Evolutionary conservation across 352 stramenopile species (phyloP), one percentile per base, ranked within the genome.

Genomic region (Pythium inflatum): DNA sequence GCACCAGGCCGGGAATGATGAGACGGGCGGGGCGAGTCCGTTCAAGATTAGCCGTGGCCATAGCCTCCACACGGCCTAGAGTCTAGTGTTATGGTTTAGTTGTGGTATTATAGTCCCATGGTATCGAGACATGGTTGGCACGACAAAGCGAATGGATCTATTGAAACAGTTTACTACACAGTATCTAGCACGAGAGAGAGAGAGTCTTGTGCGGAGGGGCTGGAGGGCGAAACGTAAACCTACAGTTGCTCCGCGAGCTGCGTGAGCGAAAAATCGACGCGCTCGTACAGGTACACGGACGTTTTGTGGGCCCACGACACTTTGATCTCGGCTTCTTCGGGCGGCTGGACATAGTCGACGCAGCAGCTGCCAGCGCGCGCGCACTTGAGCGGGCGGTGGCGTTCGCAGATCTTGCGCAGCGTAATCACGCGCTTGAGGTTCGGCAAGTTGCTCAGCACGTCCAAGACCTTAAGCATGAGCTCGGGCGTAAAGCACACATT

Each of bases 251-350:
- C 71, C 7, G 63, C 80, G 51, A 88, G 57, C 25, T 82, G 63
- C 2, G 41, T 55, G 13, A 91, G 22, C 12, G 78, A 80, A 56
- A 73, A 89, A 5, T 84, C 77, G 12, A 89, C 50, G 41, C 71
- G 77, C 55, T 91, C 76, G 80, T 95, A 95, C 18, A 89, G 67
- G 61, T 92, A 95, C 41, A 90, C 81, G 3, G 75, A 85, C 7
- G 87, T 84, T 70, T 92, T 89, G 67, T 84, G 79, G 45, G 87
- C 83, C 87, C 87, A 95, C 34, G 87, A 95, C 31, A 95, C 87
- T 28, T 82, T 68, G 64, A 95, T 92, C 66, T 92, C 77, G 34
- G 76, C 76, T 67, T 91, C 73, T 48, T 79, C 36, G 0, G 87
- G 87, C 31, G 87, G 87, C 56, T 94, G 83, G 11, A 88, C 79